Base-by-base conservation (phyloP, 169 alveolate species). In the Babesia caballi region DNA sequence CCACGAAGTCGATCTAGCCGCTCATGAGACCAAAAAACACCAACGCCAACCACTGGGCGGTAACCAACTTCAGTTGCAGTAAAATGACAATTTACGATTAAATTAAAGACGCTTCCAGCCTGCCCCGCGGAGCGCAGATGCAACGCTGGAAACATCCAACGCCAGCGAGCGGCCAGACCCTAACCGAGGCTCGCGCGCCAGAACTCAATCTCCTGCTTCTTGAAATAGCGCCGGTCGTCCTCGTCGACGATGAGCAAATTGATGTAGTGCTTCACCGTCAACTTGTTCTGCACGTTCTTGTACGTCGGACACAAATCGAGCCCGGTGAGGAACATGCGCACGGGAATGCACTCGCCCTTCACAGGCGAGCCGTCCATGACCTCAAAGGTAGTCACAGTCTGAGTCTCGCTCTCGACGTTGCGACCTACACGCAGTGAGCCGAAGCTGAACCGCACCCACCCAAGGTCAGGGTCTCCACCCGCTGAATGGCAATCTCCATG, bases 361-460 rank as follows among this genome's bases (percentile, higher is more conserved):
- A 92, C 95, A 11, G 99, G 99, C 0, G 99, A 95, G 0, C 99
- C 99, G 85, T 98, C 99, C 99, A 98, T 98, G 51, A 98, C 97
- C 90, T 98, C 99, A 90, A 92, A 97, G 70, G 97, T 96, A 27
- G 98, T 95, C 53, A 97, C 87, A 15, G 98, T 96, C 76, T 93
- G 98, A 19, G 96, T 93, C 81, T 98, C 99, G 1, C 97, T 95
- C 66, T 89, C 88, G 49, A 89, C 47, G 57, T 73, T 68, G 14
- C 91, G 75, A 0, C 93, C 92, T 30, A 38, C 12, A 7, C 4
- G 14, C 4, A 4, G 8, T 9, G 40, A 6, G n/a, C 27, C 6
- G 38, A 5, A 6, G 14, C 14, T 30, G 27, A 4, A 3, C n/a
- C 2, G 0, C 5, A 57, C 50, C 17, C 8, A 58, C 86, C 84